Evolutionary conservation across 345 rosid genomes (phyloP).

Genomic region (Populus simonii): DNA sequence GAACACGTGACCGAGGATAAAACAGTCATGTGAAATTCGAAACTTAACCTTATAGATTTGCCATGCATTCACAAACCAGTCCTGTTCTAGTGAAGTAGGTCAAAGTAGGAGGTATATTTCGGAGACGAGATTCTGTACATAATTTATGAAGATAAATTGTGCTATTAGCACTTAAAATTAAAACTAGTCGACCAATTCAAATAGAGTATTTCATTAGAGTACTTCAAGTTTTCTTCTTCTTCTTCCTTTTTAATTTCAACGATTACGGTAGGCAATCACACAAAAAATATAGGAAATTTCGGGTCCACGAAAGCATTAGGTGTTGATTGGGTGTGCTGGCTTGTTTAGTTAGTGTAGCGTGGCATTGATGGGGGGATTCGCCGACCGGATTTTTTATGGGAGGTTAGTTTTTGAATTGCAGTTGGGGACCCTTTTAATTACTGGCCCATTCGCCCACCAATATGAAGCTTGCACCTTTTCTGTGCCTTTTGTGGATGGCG

Average conservation of each 20-base stretch:
- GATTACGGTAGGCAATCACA: neutral
- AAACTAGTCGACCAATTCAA: too few species aligned
- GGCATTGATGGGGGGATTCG: neutral
- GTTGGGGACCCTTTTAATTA: neutral
- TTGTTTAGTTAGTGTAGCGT: neutral
- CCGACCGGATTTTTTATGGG: neutral
- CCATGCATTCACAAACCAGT: neutral
- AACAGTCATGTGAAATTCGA: neutral
- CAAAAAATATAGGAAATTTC: neutral
- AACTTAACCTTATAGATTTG: neutral
- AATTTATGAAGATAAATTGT: neutral
- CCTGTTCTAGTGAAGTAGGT: neutral
- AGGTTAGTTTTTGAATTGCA: neutral
- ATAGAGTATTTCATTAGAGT: too few species aligned
- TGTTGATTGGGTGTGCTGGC: neutral
- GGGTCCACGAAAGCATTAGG: neutral
- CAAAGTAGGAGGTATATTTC: neutral
- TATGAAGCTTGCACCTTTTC: conserved; percentile 1
- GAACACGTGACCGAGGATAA: neutral
- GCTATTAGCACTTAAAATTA: too few species aligned
- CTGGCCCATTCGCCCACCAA: neutral
- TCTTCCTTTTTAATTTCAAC: neutral
- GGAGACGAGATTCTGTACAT: neutral
- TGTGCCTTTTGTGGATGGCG: neutral
- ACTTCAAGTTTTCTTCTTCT: too few species aligned